These are phyloP conservation scores for Solanum phureja DNA, from an alignment of 257 asterid genomes.

Conservation along the genomic window DNA sequence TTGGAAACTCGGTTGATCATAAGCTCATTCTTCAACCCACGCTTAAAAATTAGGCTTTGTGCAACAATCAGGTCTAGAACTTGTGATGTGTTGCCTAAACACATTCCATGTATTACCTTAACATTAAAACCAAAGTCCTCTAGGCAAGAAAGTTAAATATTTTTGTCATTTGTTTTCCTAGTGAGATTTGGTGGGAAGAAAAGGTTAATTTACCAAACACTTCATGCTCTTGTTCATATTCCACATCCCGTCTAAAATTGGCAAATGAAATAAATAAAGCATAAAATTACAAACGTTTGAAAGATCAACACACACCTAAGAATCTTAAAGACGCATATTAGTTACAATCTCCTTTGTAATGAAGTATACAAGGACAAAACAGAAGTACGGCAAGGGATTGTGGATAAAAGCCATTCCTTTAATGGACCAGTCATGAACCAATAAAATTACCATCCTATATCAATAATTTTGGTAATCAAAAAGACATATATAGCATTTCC, in stretches of 20 bases:
- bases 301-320: not conserved
- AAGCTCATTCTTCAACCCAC: not conserved
- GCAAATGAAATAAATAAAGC: not conserved
- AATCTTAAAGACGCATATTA: not conserved
- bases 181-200: not conserved
- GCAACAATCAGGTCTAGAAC: not conserved
- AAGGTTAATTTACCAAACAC: not conserved
- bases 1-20: not conserved
- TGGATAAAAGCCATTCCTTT: not conserved
- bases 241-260: not conserved
- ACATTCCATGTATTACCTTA: not conserved
- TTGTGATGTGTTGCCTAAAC: not conserved
- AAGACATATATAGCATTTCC: not conserved
- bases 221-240: not conserved
- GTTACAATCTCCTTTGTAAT: not conserved
- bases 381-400: not conserved
- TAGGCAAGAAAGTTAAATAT: not conserved
- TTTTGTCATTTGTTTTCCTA: not conserved
- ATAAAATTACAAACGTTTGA: not conserved
- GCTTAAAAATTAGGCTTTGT: not conserved
- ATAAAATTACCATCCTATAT: not conserved
- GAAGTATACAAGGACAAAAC: not conserved
- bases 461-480: not conserved
- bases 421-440: not conserved
- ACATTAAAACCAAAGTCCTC: not conserved